These are phyloP conservation scores for Pichia californica DNA, from an alignment of 805 yeast genomes.

Conservation along the genomic window DNA sequence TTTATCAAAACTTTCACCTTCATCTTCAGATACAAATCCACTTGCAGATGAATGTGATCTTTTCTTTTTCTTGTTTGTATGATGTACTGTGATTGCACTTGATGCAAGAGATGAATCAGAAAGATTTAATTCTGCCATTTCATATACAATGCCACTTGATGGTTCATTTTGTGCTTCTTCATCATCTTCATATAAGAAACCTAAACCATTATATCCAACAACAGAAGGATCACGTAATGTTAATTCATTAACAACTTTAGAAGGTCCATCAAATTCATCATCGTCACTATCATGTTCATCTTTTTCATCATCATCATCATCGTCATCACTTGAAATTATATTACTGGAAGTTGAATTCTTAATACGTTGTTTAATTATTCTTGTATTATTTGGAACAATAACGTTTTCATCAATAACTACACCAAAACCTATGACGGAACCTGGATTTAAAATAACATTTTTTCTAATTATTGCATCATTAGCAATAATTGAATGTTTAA, in stretches of 20 bases:
- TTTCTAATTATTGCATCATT: slow-evolving; percentile 49
- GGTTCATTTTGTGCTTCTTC: slow-evolving; percentile 23
- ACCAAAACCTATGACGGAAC: slow-evolving; percentile 71
- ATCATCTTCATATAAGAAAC: slow-evolving; percentile 41
- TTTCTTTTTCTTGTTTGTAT: slow-evolving; percentile 30
- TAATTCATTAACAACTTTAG: slow-evolving; percentile 11
- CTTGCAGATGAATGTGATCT: slow-evolving; percentile 33
- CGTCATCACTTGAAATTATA: slow-evolving; percentile 16
- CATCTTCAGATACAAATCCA: slow-evolving; percentile 34
- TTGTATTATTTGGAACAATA: slow-evolving; percentile 41
- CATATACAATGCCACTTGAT: slow-evolving; percentile 35
- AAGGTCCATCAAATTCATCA: slow-evolving; percentile 2
- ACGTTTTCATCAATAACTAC: slow-evolving; percentile 57
- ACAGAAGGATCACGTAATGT: slow-evolving; percentile 24
- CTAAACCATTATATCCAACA: slow-evolving; percentile 46
- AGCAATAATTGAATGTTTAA: slow-evolving; percentile 69
- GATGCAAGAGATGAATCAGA: slow-evolving; percentile 53
- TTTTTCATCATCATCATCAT: slow-evolving; percentile 18
- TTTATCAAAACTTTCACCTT: slow-evolving; percentile 63
- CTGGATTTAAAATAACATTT: slow-evolving; percentile 51
- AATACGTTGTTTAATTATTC: slow-evolving; percentile 46
- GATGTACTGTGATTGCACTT: slow-evolving; percentile 31
- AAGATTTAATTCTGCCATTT: slow-evolving; percentile 37
- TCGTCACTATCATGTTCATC: no score
- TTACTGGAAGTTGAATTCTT: slow-evolving; percentile 13